These are phyloP conservation scores for Malus domestica DNA, from an alignment of 306 rosid genomes.

Conservation along the genomic window ASM211411v1 NC_041796.1:9741501-9742000, in stretches of 20 bases:
- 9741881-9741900: slow-evolving; percentile 58
- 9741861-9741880: slow-evolving; percentile 31
- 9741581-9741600: slow-evolving; percentile 37
- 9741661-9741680: slow-evolving; percentile 45
- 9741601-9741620: slow-evolving; percentile 44
- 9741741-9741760: slow-evolving; percentile 29
- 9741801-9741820: slow-evolving; percentile 39
- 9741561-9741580: slow-evolving; percentile 50
- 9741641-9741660: slow-evolving; percentile 29
- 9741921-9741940: slow-evolving; percentile 38
- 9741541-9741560: slow-evolving; percentile 50
- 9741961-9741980: slow-evolving; percentile 37
- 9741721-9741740: slow-evolving; percentile 42
- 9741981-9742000: slow-evolving; percentile 61
- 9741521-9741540: slow-evolving; percentile 46
- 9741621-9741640: slow-evolving; percentile 51
- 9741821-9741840: slow-evolving; percentile 52
- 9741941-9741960: slow-evolving; percentile 28
- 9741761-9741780: slow-evolving; percentile 62
- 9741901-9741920: slow-evolving; percentile 53
- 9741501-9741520: slow-evolving; percentile 30
- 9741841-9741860: slow-evolving; percentile 17
- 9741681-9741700: slow-evolving; percentile 46
- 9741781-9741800: slow-evolving; percentile 30
- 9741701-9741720: slow-evolving; percentile 44